Evolutionary conservation across 306 rosid species (phyloP).

Genomic region (Quercus robur): DNA sequence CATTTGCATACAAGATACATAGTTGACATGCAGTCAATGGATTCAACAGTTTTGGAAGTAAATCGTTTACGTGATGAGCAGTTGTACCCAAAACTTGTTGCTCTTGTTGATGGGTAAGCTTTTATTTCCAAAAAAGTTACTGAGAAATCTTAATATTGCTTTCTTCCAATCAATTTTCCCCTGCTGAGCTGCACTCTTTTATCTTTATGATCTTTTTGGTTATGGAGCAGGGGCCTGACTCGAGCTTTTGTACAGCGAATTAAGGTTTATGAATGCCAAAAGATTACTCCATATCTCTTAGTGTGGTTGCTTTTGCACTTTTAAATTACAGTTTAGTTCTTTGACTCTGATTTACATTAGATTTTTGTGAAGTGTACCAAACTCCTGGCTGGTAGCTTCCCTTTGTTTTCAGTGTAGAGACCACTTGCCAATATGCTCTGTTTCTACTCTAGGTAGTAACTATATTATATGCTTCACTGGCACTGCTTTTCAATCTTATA

Average conservation of each 20-base stretch:
- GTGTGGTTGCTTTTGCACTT: not conserved
- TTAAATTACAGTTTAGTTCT: not conserved
- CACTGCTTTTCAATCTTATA: not conserved
- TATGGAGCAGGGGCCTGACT: conserved; percentile 2
- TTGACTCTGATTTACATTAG: not conserved
- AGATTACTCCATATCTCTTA: not conserved
- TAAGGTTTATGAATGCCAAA: not conserved
- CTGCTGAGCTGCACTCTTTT: not conserved
- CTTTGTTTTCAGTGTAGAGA: not conserved
- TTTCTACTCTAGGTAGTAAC: not conserved
- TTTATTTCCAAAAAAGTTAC: not conserved
- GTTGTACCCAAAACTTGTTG: conserved; percentile 71
- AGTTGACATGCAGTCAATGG: conserved; percentile 94
- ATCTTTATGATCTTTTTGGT: conserved; percentile 13
- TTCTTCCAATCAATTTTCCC: not conserved
- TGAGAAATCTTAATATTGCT: not conserved
- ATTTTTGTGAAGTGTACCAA: not conserved
- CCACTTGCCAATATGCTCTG: not conserved
- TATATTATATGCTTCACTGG: not conserved
- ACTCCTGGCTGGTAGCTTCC: not conserved
- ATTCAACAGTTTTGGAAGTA: conserved; percentile 81
- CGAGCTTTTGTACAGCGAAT: not conserved
- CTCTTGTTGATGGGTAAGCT: conserved; percentile 68
- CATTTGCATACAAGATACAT: conserved; percentile 85
- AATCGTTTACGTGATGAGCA: conserved; percentile 74